A percentile compares a stretch with the other conserved stretches of the same genome.
Conservation (phyloP, 2,329 filamentous ascomycete species). For the Trichoderma cornu-damae region DNA sequence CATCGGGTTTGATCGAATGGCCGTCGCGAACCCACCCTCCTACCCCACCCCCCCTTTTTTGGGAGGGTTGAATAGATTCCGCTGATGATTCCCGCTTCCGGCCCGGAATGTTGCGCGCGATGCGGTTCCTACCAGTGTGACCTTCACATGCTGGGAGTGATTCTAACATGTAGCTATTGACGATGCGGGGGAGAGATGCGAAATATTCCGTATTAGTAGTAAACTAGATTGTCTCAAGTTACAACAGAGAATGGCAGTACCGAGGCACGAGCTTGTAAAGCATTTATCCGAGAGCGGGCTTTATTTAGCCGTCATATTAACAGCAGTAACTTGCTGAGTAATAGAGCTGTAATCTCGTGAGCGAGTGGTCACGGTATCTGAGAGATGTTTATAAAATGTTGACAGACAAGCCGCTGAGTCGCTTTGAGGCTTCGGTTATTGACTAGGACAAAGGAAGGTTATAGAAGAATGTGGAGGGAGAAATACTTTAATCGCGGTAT, state of each 20-base stretch:
- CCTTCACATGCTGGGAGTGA: constrained; percentile 5
- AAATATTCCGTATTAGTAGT: background rate
- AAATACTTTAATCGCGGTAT: background rate
- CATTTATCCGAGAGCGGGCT: background rate
- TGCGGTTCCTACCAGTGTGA: background rate
- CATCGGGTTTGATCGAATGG: background rate
- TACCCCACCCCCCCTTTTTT: background rate
- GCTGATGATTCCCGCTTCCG: background rate
- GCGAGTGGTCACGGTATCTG: background rate
- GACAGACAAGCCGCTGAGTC: constrained; percentile 7
- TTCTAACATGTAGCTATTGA: background rate
- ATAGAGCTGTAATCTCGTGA: background rate
- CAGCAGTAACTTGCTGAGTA: background rate
- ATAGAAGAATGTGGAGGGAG: background rate
- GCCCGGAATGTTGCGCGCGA: background rate
- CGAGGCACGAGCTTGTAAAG: background rate
- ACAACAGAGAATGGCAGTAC: background rate
- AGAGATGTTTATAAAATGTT: background rate
- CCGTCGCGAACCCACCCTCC: background rate
- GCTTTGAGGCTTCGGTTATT: background rate
- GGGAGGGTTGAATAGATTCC: background rate
- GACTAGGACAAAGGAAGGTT: background rate
- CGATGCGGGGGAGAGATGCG: background rate
- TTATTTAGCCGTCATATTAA: background rate
- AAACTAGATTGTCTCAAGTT: background rate